These are phyloP conservation scores for Pichia californica DNA, from an alignment of 805 yeast species.

Conservation along the genomic window DNA sequence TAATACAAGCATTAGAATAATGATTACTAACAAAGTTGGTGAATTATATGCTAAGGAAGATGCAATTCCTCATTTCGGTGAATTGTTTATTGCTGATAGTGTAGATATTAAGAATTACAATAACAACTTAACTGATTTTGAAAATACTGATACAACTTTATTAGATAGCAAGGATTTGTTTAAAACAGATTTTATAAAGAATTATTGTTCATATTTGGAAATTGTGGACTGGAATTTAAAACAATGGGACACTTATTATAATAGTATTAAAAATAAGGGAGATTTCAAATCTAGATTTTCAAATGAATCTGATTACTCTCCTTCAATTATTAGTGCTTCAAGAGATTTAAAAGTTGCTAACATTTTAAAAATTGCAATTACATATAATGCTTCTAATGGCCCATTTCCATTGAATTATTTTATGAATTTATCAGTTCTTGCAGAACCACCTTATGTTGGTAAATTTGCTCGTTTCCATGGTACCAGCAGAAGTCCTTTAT, in stretches of 20 bases:
- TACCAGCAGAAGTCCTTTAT: constrained; percentile 47
- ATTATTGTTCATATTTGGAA: constrained; percentile 59
- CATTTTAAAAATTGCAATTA: constrained; percentile 34
- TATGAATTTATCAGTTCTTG: constrained; percentile 55
- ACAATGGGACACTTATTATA: constrained; percentile 75
- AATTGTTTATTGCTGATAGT: constrained; percentile 45
- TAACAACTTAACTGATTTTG: background rate
- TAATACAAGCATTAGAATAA: constrained; percentile 38
- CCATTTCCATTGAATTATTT: constrained; percentile 45
- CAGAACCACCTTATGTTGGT: constrained; percentile 56
- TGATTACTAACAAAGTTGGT: constrained; percentile 87
- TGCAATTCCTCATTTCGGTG: constrained; percentile 90
- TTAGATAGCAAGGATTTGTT: background rate
- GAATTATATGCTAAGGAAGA: constrained; percentile 63
- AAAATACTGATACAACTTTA: constrained; percentile 19
- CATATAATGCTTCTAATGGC: constrained; percentile 33
- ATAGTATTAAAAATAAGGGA: constrained; percentile 15
- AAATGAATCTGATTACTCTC: constrained; percentile 15
- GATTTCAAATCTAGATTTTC: background rate
- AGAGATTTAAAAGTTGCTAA: background rate
- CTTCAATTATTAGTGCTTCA: constrained; percentile 9
- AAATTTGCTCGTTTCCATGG: constrained; percentile 36
- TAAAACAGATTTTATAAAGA: constrained; percentile 30
- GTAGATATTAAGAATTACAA: background rate
- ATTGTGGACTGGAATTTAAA: constrained; percentile 65